Evolutionary conservation across 192 early-diverging fungal genomes (phyloP), one percentile per base, ranked within the genome.

Genomic region (Backusella westeae): DNA sequence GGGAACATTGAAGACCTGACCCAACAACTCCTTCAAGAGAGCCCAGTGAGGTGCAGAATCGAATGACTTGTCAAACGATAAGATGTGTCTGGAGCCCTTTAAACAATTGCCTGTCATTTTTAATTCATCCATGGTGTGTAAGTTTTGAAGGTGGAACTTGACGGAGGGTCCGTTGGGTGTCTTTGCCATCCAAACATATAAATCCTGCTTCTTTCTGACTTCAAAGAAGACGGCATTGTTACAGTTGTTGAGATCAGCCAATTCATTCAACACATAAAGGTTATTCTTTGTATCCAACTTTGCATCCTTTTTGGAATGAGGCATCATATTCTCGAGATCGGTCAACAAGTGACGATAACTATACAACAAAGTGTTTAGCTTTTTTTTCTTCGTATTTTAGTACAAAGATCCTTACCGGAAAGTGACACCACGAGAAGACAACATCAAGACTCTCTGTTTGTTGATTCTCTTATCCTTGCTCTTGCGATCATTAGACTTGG

Each of bases 61-160:
- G 86, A 99, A 99, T 77, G 83, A 92, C 69, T 92, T 87, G 82
- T 99, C 98, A 84, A 99, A 99, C 9, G 95, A 96, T 32, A 99
- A 85, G 35, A 99, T 91, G 19, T 95, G 95, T 53, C 98, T 93
- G 19, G 96, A 97, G 23, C 97, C 97, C 80, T 98, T 98, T 59
- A 99, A 85, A 82, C 95, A 97, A 87, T 99, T 99, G 75, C 98
- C 98, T 3, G 95, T 97, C 94, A 99, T 94, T 71, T 95, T 94
- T 38, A 99, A 90, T 83, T 99, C 98, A 80, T 98, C 95, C 97
- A 99, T 98, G 32, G 98, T 99, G 82, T 99, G 98, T 72, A 99
- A 91, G 82, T 97, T 98, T 80, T 95, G 93, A 53, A 99, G 94
- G 53, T 94, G 91, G 81, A 99, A 97, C 83, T 97, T 97, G 71